Base-by-base conservation (phyloP, 306 rosid genomes). In the Glycyrrhiza uralensis region DNA sequence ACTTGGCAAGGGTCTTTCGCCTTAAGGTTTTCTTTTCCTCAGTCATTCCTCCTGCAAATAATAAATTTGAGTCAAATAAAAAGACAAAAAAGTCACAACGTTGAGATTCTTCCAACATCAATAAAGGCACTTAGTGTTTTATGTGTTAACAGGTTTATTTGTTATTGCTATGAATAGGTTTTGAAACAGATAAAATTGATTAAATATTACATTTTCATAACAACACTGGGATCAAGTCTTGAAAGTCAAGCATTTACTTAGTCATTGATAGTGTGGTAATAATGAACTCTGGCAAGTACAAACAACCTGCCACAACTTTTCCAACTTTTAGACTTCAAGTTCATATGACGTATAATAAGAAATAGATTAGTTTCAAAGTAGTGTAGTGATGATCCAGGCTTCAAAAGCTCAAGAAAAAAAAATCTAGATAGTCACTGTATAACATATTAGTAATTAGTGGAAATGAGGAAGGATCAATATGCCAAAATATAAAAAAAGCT, bases 1-100 rank as follows among this genome's bases (percentile, higher is more conserved):
- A 94, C 77, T 89, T 91, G 71, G 99, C 99, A 70, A 91, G 91
- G 80, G 76, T 72, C 91, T 85, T 94, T 47, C 90, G 89, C 82
- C 86, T 89, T 56, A 83, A 50, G 23, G 81, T 74, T 82, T 88
- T 85, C 89, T 89, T 91, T 80, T 60, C 91, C 79, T 91, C 93
- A 10, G 97, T 91, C 92, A 94, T 86, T 84, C 90, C 99, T 71
- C 96, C 99, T 94, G 81, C 7, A 52, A 71, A 38, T 59, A 35
- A 28, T 59, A 61, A 50, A 11, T 44, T 69, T n/a, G 38, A 58
- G 55, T 47, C 62, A 75, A 74, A 50, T 65, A 15, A 47, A 6
- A 56, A 64, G n/a, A 45, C 75, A 56, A 38, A 17, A n/a, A 7
- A 18, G 22, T 14, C 14, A 22, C 68, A 28, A 58, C 29, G 29